Conservation (phyloP, 2,329 filamentous ascomycete genomes). For the Leptographium galeiforme region DNA sequence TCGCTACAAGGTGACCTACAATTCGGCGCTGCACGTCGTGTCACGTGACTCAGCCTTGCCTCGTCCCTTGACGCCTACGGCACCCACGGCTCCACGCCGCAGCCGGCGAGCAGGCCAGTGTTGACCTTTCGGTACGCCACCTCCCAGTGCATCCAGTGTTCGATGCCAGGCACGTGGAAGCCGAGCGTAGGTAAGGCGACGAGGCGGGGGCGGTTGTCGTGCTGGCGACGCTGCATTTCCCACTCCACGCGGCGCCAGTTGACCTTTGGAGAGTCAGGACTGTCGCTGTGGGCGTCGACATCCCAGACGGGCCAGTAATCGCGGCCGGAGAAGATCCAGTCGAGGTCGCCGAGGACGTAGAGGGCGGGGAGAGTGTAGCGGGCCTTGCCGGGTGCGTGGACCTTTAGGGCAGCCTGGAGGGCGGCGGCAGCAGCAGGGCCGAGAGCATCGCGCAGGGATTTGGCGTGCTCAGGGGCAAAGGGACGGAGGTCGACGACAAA, state of each 20-base stretch:
- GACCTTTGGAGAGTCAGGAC: not conserved
- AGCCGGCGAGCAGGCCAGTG: conserved; percentile 19
- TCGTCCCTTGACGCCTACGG: not conserved
- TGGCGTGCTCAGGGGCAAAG: conserved; percentile 28
- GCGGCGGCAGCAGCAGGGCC: not conserved
- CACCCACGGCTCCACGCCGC: not conserved
- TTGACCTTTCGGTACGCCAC: conserved; percentile 38
- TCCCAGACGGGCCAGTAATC: conserved; percentile 7
- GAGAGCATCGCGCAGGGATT: conserved; percentile 34
- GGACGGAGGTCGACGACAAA: conserved; percentile 31
- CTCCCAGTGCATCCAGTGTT: conserved; percentile 35
- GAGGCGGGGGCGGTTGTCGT: conserved; percentile 20
- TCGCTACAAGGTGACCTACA: too few species aligned
- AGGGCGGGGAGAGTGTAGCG: conserved; percentile 42
- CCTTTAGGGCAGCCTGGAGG: conserved; percentile 30
- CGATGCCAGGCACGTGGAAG: conserved; percentile 30
- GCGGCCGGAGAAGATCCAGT: conserved; percentile 10
- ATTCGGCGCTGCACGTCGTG: not conserved
- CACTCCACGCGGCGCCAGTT: not conserved
- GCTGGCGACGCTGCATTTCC: conserved; percentile 3
- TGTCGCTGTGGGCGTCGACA: not conserved
- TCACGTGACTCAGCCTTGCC: not conserved
- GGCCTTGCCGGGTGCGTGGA: conserved; percentile 39
- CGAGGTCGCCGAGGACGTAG: conserved; percentile 29
- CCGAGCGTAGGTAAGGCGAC: conserved; percentile 41